Evolutionary conservation across 2,329 filamentous ascomycete genomes (phyloP).

Genomic region (Colletotrichum sp.): DNA sequence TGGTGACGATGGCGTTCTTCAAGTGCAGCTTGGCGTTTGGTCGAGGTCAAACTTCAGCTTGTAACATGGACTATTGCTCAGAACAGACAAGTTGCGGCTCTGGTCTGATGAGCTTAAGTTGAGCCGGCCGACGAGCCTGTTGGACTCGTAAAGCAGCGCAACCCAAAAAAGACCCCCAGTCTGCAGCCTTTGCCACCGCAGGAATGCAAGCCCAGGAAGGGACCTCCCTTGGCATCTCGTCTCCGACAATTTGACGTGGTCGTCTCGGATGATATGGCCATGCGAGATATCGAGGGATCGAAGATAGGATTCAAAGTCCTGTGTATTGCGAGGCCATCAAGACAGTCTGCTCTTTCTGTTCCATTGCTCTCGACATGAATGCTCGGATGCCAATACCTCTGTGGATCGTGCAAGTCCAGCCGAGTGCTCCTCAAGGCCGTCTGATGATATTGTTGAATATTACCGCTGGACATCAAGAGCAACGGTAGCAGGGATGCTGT

Average conservation of each 20-base stretch:
- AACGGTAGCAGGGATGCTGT: neutral
- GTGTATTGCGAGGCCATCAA: neutral
- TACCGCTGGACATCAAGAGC: neutral
- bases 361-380: neutral
- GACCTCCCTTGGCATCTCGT: neutral
- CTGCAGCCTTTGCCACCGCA: neutral
- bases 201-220: neutral
- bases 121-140: neutral
- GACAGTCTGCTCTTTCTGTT: neutral
- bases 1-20: neutral
- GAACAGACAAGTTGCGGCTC: neutral
- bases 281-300: neutral
- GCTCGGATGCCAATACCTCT: neutral
- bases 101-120: neutral
- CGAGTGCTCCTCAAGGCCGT: neutral
- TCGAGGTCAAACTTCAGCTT: neutral
- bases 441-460: neutral
- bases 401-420: neutral
- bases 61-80: neutral
- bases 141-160: neutral
- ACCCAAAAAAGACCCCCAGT: neutral
- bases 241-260: neutral
- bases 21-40: neutral
- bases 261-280: neutral
- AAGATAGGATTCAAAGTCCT: neutral